A percentile compares a stretch with the other conserved stretches of the same genome.
Conservation (phyloP, 805 yeast genomes). For the Jamesozyma spencerorum region DNA sequence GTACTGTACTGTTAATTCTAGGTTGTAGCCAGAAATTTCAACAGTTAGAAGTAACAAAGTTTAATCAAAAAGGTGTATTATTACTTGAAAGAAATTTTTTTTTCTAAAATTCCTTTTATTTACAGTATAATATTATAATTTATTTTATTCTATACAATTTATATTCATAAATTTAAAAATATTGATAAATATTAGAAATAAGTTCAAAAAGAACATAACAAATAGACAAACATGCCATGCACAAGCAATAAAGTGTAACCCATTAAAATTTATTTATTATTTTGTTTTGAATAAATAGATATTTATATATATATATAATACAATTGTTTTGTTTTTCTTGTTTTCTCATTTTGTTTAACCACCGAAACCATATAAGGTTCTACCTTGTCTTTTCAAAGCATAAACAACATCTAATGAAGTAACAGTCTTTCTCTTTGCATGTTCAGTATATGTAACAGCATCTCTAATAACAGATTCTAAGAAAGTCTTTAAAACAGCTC, state of each 20-base stretch:
- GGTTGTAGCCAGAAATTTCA: too few relatives aligned
- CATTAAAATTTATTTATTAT: not conserved
- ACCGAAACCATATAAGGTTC: slow-evolving; percentile 99
- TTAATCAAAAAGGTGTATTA: too few relatives aligned
- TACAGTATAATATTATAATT: too few relatives aligned
- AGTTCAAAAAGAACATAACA: not conserved
- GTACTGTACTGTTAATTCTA: too few relatives aligned
- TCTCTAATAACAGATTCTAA: slow-evolving; percentile 96
- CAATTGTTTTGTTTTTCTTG: not conserved
- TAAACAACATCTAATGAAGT: slow-evolving; percentile 97
- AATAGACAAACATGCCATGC: not conserved
- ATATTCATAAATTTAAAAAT: too few relatives aligned
- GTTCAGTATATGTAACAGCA: slow-evolving; percentile 98
- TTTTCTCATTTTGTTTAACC: slow-evolving; percentile 47
- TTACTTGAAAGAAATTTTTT: too few relatives aligned
- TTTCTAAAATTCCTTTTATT: too few relatives aligned
- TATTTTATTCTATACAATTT: too few relatives aligned
- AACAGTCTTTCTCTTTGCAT: slow-evolving; percentile 99
- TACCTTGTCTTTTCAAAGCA: slow-evolving; percentile 99
- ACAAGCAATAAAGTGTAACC: slow-evolving; percentile 2
- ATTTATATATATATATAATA: not conserved
- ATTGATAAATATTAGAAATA: not conserved
- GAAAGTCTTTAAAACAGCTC: slow-evolving; percentile 91
- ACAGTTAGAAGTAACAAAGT: too few relatives aligned
- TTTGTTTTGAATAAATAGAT: not conserved